phyloP scores from a whole-genome alignment of 805 yeast species.

The Blastobotrys muscicola region DNA sequence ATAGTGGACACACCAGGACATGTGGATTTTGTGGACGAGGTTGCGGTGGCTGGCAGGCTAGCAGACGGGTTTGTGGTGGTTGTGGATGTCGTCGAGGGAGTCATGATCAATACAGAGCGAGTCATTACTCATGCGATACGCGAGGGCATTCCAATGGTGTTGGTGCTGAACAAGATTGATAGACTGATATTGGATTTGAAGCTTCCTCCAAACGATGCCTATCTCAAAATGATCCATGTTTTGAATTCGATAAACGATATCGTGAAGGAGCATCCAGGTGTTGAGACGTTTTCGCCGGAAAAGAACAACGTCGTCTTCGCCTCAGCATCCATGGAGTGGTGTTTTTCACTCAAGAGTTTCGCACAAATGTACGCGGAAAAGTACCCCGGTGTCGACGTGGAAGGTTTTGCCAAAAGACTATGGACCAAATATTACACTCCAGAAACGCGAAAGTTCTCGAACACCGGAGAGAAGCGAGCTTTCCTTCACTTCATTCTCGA shows the following conservation, averaged over 20 bases:
- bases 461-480: conserved; percentile 28
- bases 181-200: conserved; percentile 71
- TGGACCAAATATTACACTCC: conserved; percentile 61
- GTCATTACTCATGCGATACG: conserved; percentile 44
- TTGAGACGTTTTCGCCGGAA: conserved; percentile 44
- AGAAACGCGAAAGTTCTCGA: conserved; percentile 36
- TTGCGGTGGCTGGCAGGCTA: conserved; percentile 44
- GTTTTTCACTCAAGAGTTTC: conserved; percentile 62
- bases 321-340: conserved; percentile 50
- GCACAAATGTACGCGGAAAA: conserved; percentile 38
- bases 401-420: conserved; percentile 41
- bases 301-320: conserved; percentile 65
- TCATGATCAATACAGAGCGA: conserved; percentile 43
- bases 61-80: conserved; percentile 62
- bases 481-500: conserved; percentile 60
- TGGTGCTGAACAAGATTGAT: conserved; percentile 77
- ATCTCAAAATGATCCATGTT: conserved; percentile 50
- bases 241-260: conserved; percentile 57
- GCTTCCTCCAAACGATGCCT: conserved; percentile 66
- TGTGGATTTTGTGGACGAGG: conserved; percentile 70
- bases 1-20: conserved; percentile 91
- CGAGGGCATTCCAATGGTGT: conserved; percentile 41
- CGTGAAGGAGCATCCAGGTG: conserved; percentile 24
- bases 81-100: conserved; percentile 81
- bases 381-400: conserved; percentile 27